A percentile compares a stretch with the other conserved stretches of the same genome.
phyloP scores from a whole-genome alignment of 1,139 yeast species.

The Eremothecium coryli region DNA sequence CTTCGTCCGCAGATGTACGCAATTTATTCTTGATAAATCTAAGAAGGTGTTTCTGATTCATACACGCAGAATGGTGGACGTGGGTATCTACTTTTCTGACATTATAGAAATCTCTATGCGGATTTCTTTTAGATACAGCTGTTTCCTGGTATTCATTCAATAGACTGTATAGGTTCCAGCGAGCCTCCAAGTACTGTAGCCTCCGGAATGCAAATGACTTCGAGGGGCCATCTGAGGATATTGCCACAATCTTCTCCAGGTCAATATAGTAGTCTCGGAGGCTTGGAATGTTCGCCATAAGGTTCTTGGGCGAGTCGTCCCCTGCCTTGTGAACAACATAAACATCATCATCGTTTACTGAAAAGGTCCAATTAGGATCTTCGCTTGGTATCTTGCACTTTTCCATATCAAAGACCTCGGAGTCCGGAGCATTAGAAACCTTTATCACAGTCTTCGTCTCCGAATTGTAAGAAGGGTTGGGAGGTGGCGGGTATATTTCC shows the following conservation, averaged over 20 bases:
- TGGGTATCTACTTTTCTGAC: conserved; percentile 98
- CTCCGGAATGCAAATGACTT: conserved; percentile 94
- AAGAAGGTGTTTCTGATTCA: conserved; percentile 94
- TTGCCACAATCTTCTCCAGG: conserved; percentile 55
- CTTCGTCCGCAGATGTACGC: conserved; percentile 71
- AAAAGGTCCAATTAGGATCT: conserved; percentile 41
- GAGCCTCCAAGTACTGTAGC: conserved; percentile 86
- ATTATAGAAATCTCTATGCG: conserved; percentile 95
- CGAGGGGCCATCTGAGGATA: conserved; percentile 93
- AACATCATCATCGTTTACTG: conserved; percentile 54
- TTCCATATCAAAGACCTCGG: conserved; percentile 51
- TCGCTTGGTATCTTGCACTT: conserved; percentile 59
- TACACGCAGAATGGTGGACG: conserved; percentile 97
- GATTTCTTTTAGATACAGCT: conserved; percentile 72
- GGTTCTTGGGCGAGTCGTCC: conserved; percentile 27
- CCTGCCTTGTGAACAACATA: conserved; percentile 47
- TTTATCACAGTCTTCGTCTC: conserved; percentile 46
- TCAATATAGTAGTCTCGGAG: conserved; percentile 78
- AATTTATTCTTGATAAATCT: conserved; percentile 90
- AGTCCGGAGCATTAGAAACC: conserved; percentile 33
- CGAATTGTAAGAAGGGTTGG: conserved; percentile 82
- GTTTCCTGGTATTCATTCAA: conserved; percentile 90
- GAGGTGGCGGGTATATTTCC: conserved; percentile 88
- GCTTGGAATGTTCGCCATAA: conserved; percentile 57
- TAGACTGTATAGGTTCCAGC: conserved; percentile 85